These are phyloP conservation scores for Reutealis trisperma DNA, from an alignment of 345 rosid genomes.

Conservation along the genomic window DNA sequence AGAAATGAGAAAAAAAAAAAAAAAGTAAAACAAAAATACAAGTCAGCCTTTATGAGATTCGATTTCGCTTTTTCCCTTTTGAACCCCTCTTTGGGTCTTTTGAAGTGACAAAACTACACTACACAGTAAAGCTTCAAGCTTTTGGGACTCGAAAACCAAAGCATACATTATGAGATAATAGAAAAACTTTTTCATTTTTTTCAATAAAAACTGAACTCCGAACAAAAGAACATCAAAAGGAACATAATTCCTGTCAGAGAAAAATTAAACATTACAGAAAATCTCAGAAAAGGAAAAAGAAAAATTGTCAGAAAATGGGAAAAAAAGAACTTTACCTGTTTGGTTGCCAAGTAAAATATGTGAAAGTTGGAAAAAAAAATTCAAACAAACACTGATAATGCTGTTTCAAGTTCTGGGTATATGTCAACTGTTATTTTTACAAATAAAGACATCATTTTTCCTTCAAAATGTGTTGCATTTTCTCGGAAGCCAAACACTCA, in stretches of 20 bases:
- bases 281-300: background rate
- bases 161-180: slow-evolving; percentile 11
- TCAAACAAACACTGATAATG: background rate
- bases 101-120: slow-evolving; percentile 6
- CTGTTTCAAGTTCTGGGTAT: background rate
- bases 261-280: background rate
- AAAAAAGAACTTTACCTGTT: background rate
- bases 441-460: background rate
- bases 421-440: background rate
- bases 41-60: slow-evolving; percentile 36
- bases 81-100: background rate
- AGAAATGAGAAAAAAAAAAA: background rate
- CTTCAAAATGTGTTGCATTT: background rate
- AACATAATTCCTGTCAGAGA: slow-evolving; percentile 30
- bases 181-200: slow-evolving; percentile 10
- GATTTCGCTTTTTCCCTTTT: slow-evolving; percentile 7
- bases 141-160: slow-evolving; percentile 25
- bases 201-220: background rate
- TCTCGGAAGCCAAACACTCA: background rate
- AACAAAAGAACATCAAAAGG: slow-evolving; percentile 20
- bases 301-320: background rate
- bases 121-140: slow-evolving; percentile 17
- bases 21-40: background rate
- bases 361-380: background rate
- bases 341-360: background rate